Conservation (phyloP, 257 asterid species). For the Primulina huaijiensis region DNA sequence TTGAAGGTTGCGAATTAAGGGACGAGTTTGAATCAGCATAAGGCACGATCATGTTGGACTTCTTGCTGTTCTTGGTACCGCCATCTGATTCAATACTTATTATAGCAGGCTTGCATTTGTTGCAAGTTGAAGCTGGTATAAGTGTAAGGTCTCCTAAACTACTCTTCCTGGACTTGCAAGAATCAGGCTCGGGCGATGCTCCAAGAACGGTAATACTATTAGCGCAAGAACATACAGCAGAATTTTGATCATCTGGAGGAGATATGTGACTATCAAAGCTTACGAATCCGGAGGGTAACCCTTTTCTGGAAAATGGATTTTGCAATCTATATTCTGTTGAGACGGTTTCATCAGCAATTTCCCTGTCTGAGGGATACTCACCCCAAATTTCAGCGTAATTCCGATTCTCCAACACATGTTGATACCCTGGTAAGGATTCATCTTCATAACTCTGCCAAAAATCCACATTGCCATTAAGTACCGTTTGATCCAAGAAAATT, state of each 20-base stretch:
- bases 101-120: constrained; percentile 61
- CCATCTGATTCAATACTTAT: constrained; percentile 50
- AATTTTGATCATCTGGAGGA: constrained; percentile 48
- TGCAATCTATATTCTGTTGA: constrained; percentile 44
- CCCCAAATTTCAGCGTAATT: constrained; percentile 59
- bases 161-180: constrained; percentile 49
- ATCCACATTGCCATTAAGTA: constrained; percentile 8
- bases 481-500: not conserved
- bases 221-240: constrained; percentile 40
- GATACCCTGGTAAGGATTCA: constrained; percentile 61
- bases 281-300: constrained; percentile 25
- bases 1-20: constrained; percentile 47
- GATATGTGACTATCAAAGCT: constrained; percentile 37
- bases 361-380: constrained; percentile 37
- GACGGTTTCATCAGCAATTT: constrained; percentile 31
- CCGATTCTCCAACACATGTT: constrained; percentile 37
- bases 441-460: constrained; percentile 74
- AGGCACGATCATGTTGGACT: constrained; percentile 64
- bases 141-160: constrained; percentile 56
- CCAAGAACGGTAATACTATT: constrained; percentile 27
- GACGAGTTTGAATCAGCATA: constrained; percentile 70
- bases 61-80: constrained; percentile 38
- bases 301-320: constrained; percentile 49
- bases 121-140: constrained; percentile 59
- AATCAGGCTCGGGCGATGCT: constrained; percentile 44